phyloP scores from a whole-genome alignment of 208 protist species.

The Trypanosomatidae sp. region DNA sequence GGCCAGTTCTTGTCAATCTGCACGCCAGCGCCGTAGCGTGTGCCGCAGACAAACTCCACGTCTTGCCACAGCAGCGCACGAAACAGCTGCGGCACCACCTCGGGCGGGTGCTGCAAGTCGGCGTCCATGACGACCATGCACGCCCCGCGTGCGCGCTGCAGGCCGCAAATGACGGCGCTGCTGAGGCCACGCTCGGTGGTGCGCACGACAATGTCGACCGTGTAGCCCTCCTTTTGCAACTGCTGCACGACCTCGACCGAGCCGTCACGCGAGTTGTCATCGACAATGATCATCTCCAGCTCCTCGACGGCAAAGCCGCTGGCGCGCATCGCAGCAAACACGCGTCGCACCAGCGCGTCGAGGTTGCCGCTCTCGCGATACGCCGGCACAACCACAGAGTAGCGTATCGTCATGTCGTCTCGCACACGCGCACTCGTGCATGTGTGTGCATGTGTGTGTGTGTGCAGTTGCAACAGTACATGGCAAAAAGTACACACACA shows the following conservation, averaged over 20 bases:
- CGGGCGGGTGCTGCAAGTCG: constrained; percentile 88
- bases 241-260: constrained; percentile 58
- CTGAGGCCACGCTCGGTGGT: constrained; percentile 75
- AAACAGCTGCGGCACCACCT: constrained; percentile 59
- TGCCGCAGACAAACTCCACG: constrained; percentile 84
- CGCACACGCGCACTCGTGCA: not conserved
- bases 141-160: constrained; percentile 22
- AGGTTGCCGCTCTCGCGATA: constrained; percentile 84
- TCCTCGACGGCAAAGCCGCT: constrained; percentile 16
- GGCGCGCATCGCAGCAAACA: constrained; percentile 46
- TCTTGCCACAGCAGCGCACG: constrained; percentile 27
- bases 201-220: constrained; percentile 64
- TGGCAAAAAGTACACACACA: not conserved
- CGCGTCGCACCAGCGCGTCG: constrained; percentile 45
- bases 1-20: constrained; percentile 83
- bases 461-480: not conserved
- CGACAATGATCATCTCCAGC: constrained; percentile 76
- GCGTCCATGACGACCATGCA: constrained; percentile 88
- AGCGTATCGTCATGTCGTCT: constrained; percentile 13
- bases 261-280: constrained; percentile 85
- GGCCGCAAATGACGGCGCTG: constrained; percentile 82
- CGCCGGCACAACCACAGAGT: constrained; percentile 72
- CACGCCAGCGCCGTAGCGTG: constrained; percentile 63
- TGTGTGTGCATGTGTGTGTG: not conserved
- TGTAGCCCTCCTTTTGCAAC: constrained; percentile 44